phyloP scores from a whole-genome alignment of 139 green algal species.

The Asterochloris sp. region DNA sequence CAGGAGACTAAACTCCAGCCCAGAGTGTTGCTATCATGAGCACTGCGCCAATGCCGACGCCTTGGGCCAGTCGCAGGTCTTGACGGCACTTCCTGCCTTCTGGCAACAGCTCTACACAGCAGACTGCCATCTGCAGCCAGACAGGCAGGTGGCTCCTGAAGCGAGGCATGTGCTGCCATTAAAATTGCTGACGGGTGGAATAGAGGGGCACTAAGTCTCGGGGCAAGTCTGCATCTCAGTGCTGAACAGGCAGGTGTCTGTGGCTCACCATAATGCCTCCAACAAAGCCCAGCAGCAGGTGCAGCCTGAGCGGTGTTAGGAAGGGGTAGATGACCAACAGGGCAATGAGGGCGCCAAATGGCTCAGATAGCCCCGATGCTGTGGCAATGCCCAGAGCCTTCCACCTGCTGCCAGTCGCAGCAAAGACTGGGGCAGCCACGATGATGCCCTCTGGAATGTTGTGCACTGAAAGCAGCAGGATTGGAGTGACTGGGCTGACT shows the following conservation, averaged over 20 bases:
- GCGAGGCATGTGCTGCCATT: background rate
- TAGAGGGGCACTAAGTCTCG: background rate
- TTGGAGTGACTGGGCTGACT: too few relatives aligned
- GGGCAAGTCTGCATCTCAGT: background rate
- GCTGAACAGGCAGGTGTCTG: background rate
- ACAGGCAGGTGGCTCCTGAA: background rate
- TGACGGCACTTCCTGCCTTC: constrained; percentile 71
- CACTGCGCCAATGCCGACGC: constrained; percentile 48
- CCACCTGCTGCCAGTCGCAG: constrained; percentile 72
- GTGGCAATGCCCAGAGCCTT: constrained; percentile 69
- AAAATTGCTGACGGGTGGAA: background rate
- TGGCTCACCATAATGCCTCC: constrained; percentile 79
- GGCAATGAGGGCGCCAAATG: constrained; percentile 70
- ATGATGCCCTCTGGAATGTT: constrained; percentile 89
- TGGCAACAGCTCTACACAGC: constrained; percentile 80
- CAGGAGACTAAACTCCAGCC: constrained; percentile 25
- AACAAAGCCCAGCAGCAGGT: constrained; percentile 75
- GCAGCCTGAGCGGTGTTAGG: constrained; percentile 50
- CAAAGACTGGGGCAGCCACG: constrained; percentile 85
- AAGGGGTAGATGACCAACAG: constrained; percentile 68
- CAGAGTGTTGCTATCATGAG: constrained; percentile 80
- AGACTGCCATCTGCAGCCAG: constrained; percentile 62
- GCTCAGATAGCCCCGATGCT: constrained; percentile 79
- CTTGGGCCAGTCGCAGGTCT: constrained; percentile 50
- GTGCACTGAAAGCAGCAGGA: constrained; percentile 49